These are phyloP conservation scores for Hanseniaspora meyeri DNA, from an alignment of 805 yeast species.

Conservation along the genomic window DNA sequence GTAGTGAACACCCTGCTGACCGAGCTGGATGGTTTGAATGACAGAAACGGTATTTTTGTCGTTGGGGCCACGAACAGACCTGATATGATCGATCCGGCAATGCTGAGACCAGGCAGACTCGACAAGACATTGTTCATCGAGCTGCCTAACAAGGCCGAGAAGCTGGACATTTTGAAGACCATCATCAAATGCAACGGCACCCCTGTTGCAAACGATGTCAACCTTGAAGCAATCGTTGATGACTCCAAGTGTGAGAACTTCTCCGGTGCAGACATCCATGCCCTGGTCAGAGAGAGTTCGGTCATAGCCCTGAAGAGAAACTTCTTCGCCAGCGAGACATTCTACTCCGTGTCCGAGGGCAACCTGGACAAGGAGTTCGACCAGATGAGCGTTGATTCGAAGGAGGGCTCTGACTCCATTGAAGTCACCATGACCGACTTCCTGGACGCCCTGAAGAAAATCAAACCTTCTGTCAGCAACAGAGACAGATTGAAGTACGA, in stretches of 20 bases:
- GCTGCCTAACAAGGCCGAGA: conserved; percentile 65
- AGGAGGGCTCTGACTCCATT: conserved; percentile 26
- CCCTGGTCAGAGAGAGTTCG: conserved; percentile 88
- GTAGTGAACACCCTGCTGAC: conserved; percentile 91
- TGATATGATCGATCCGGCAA: conserved; percentile 96
- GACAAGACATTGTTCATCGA: conserved; percentile 89
- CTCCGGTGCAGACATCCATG: conserved; percentile 92
- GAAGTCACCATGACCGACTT: conserved; percentile 58
- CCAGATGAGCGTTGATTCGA: conserved; percentile 25
- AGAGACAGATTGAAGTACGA: conserved; percentile 69
- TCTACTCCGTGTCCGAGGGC: conserved; percentile 36
- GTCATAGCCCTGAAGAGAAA: conserved; percentile 69
- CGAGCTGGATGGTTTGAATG: conserved; percentile 88
- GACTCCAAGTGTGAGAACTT: conserved; percentile 78
- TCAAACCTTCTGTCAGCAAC: conserved; percentile 85
- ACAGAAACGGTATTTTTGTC: conserved; percentile 83
- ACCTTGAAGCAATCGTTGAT: conserved; percentile 48
- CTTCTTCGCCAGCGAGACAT: conserved; percentile 42
- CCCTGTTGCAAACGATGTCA: conserved; percentile 55
- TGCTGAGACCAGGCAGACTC: conserved; percentile 91
- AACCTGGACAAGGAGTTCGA: conserved; percentile 32
- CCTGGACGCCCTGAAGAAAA: conserved; percentile 52
- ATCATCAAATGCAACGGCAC: conserved; percentile 60
- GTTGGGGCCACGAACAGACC: conserved; percentile 96
- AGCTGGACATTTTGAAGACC: conserved; percentile 71